phyloP scores from a whole-genome alignment of 2,329 filamentous ascomycete species.

The Coniochaeta ligniaria region DNA sequence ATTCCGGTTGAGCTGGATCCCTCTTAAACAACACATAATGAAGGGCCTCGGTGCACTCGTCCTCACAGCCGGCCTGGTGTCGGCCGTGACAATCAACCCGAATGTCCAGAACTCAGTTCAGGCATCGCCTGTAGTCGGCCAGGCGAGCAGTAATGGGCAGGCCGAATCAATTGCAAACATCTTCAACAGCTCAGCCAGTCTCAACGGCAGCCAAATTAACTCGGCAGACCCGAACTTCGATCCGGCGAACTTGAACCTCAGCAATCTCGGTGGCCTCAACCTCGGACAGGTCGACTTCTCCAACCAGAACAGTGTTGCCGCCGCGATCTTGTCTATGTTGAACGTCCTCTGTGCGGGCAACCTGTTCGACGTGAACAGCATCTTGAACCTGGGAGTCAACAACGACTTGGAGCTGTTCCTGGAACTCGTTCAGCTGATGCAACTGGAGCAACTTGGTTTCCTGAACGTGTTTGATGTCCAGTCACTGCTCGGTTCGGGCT shows the following conservation, averaged over 20 bases:
- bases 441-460: conserved; percentile 21
- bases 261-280: conserved; percentile 16
- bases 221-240: conserved; percentile 5
- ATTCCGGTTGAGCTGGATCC: background rate
- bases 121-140: background rate
- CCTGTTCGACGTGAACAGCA: conserved; percentile 15
- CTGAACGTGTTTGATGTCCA: conserved; percentile 18
- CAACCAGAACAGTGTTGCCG: conserved; percentile 19
- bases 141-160: conserved; percentile 1
- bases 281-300: conserved; percentile 20
- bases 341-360: conserved; percentile 19
- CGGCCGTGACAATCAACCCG: conserved; percentile 10
- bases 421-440: conserved; percentile 22
- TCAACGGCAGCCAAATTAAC: conserved; percentile 5
- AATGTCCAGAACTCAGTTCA: background rate
- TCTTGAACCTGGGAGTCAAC: conserved; percentile 15
- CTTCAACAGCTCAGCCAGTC: conserved; percentile 1
- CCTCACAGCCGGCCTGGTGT: conserved; percentile 20
- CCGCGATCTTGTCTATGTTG: conserved; percentile 21
- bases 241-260: conserved; percentile 12
- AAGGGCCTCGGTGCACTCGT: conserved; percentile 13
- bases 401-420: conserved; percentile 22
- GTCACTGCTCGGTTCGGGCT: conserved; percentile 18
- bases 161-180: background rate
- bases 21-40: conserved; percentile 12